A percentile compares a stretch with the other conserved stretches of the same genome.
phyloP scores from a whole-genome alignment of 306 rosid genomes.

The Quercus alba region DNA sequence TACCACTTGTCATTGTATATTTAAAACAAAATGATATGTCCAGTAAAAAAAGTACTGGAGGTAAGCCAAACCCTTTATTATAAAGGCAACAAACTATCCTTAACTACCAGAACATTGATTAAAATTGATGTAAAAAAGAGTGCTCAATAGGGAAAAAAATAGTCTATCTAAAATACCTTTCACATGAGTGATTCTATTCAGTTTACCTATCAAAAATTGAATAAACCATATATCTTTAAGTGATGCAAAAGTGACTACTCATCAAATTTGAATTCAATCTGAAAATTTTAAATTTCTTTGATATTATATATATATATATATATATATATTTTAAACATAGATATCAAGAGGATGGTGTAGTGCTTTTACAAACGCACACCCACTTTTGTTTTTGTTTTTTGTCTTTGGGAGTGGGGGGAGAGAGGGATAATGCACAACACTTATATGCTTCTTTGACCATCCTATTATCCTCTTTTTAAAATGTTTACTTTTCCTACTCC shows the following conservation, averaged over 20 bases:
- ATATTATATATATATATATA: neutral
- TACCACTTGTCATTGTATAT: no score
- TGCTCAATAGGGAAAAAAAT: neutral
- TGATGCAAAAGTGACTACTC: neutral
- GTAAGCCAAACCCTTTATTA: constrained; percentile 34
- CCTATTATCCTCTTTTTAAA: constrained; percentile 10
- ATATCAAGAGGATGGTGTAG: constrained; percentile 9
- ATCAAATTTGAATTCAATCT: neutral
- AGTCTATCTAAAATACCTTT: neutral
- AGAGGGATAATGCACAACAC: neutral
- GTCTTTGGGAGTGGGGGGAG: neutral
- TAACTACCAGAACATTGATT: constrained; percentile 11
- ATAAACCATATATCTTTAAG: neutral
- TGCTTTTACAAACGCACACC: neutral
- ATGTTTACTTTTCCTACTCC: constrained; percentile 12
- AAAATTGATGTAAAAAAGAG: neutral
- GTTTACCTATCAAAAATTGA: constrained; percentile 5
- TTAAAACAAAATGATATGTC: no score
- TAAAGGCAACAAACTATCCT: constrained; percentile 2
- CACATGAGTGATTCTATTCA: constrained; percentile 1
- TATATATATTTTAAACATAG: neutral
- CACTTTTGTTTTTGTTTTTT: neutral
- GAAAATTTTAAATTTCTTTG: neutral
- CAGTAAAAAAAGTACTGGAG: no score
- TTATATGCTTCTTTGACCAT: neutral